Evolutionary conservation across 805 yeast genomes (phyloP).

Genomic region (Blastobotrys robertii): DNA sequence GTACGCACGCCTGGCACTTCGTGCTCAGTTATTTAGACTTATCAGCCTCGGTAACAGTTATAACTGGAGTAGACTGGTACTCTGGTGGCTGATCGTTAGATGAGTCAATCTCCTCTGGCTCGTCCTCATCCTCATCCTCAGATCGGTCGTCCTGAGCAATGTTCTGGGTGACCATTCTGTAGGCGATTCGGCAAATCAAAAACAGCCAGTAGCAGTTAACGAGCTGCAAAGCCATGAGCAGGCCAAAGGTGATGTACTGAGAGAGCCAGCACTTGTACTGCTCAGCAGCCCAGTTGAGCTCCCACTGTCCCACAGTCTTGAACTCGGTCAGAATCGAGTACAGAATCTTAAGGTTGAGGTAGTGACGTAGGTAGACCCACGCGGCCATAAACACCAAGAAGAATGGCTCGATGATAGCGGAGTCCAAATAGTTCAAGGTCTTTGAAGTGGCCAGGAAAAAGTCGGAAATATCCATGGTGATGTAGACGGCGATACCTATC

Average conservation of each 20-base stretch:
- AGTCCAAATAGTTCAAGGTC: slow-evolving; percentile 76
- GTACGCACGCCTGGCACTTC: too few relatives aligned
- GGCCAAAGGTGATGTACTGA: slow-evolving; percentile 74
- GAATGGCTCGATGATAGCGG: slow-evolving; percentile 50
- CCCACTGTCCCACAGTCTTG: slow-evolving; percentile 71
- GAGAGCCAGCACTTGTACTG: slow-evolving; percentile 97
- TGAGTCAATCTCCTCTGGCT: slow-evolving; percentile 27
- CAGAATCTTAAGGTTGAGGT: slow-evolving; percentile 65
- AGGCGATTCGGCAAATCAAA: slow-evolving; percentile 67
- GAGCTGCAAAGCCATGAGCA: slow-evolving; percentile 71
- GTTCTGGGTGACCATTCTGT: slow-evolving; percentile 52
- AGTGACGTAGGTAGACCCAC: slow-evolving; percentile 90
- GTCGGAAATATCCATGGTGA: slow-evolving; percentile 95
- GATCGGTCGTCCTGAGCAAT: slow-evolving; percentile 73
- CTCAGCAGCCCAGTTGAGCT: slow-evolving; percentile 75
- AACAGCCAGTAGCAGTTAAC: slow-evolving; percentile 85
- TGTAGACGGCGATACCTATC: slow-evolving; percentile 84
- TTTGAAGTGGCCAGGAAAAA: slow-evolving; percentile 78
- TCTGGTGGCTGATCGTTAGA: background rate
- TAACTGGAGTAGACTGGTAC: slow-evolving; percentile 1
- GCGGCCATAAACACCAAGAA: slow-evolving; percentile 55
- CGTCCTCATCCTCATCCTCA: slow-evolving; percentile 64
- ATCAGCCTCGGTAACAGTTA: background rate
- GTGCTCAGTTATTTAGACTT: slow-evolving; percentile 1
- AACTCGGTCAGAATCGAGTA: slow-evolving; percentile 59